Conservation (phyloP, 768 basidiomycete genomes). For the Phylloporus sp. region DNA sequence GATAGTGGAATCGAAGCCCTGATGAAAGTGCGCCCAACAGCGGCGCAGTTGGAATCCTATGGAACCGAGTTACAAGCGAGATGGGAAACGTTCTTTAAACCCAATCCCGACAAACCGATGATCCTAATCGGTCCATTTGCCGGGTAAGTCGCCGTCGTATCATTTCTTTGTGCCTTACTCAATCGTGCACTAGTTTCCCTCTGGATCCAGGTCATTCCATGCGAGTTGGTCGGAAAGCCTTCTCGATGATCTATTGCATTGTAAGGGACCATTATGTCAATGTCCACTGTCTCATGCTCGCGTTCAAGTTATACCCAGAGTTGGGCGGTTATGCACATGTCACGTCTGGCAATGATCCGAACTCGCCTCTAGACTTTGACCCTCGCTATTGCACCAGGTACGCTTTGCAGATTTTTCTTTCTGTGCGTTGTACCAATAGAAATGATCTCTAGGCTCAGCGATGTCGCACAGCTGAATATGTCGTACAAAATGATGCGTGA, state of each 20-base stretch:
- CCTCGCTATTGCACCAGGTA: slow-evolving; percentile 42
- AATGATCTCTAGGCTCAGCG: slow-evolving; percentile 8
- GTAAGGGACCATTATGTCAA: not conserved
- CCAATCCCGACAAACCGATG: slow-evolving; percentile 52
- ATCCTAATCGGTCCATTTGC: slow-evolving; percentile 35
- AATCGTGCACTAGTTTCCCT: slow-evolving; percentile 19
- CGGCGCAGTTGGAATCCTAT: slow-evolving; percentile 43
- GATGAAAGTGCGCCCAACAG: slow-evolving; percentile 48
- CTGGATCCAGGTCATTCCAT: slow-evolving; percentile 11
- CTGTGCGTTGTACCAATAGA: not conserved
- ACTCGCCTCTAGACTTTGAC: slow-evolving; percentile 42
- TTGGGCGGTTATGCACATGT: slow-evolving; percentile 48
- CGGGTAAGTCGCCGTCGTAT: slow-evolving; percentile 30
- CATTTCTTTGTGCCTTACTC: not conserved
- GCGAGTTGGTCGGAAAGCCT: slow-evolving; percentile 24
- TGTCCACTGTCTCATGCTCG: not conserved
- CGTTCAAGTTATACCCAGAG: slow-evolving; percentile 37
- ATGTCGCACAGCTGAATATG: slow-evolving; percentile 18
- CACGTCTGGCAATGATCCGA: slow-evolving; percentile 35
- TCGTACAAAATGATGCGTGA: slow-evolving; percentile 54
- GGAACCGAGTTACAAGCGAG: slow-evolving; percentile 40
- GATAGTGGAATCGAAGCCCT: slow-evolving; percentile 50
- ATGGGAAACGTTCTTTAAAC: slow-evolving; percentile 49
- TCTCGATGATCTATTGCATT: slow-evolving; percentile 11
- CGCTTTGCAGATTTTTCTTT: not conserved